Conservation (phyloP, 441 rosid genomes). For the Pelargonium citronellum region DNA sequence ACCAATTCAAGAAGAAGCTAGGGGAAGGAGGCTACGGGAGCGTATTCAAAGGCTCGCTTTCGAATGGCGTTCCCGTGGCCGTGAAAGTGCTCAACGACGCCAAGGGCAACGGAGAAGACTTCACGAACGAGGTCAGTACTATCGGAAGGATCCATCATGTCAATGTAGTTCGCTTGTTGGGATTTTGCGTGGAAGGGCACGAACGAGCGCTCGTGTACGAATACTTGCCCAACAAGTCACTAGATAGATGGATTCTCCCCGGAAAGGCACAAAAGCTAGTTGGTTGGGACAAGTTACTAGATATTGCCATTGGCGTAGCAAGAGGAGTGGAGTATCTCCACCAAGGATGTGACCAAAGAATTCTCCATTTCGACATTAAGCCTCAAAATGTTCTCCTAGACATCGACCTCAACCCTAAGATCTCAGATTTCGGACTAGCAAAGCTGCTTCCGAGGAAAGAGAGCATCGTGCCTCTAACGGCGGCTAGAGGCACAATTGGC, state of each 20-base stretch:
- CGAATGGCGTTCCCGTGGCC: slow-evolving; percentile 16
- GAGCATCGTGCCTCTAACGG: slow-evolving; percentile 22
- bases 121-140: neutral
- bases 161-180: neutral
- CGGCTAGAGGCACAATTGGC: slow-evolving; percentile 31
- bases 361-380: slow-evolving; percentile 38
- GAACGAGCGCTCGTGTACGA: neutral
- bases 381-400: slow-evolving; percentile 35
- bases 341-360: slow-evolving; percentile 30
- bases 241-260: neutral
- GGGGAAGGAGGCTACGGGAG: slow-evolving; percentile 24
- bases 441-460: slow-evolving; percentile 23
- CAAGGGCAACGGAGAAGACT: slow-evolving; percentile 4
- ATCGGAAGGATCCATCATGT: neutral
- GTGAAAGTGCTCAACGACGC: slow-evolving; percentile 14
- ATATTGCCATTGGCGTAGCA: slow-evolving; percentile 29
- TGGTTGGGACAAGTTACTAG: slow-evolving; percentile 20
- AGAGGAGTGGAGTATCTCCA: slow-evolving; percentile 36
- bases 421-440: slow-evolving; percentile 35
- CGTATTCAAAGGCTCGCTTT: slow-evolving; percentile 21
- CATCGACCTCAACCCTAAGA: slow-evolving; percentile 29
- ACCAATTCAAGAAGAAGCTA: slow-evolving; percentile 20
- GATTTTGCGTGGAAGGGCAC: neutral
- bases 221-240: neutral
- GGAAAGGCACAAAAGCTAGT: neutral